A percentile compares a stretch with the other conserved stretches of the same genome.
Evolutionary conservation across 2,329 filamentous ascomycete genomes (phyloP).

Genomic region (Ophiosphaerella herpotricha): DNA sequence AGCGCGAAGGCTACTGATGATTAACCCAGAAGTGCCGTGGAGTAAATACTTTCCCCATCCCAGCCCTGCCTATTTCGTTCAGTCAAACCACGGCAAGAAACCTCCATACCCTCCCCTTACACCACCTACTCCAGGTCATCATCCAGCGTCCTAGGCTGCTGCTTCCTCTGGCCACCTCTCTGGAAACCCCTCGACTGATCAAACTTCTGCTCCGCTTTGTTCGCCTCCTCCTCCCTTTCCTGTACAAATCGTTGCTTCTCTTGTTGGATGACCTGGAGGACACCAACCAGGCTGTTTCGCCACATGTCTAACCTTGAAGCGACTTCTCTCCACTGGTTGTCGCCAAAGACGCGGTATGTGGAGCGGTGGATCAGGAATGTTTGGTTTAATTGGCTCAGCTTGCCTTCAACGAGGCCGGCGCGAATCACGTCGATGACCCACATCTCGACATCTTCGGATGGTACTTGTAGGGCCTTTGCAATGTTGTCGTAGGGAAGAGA

Average conservation of each 20-base stretch:
- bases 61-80: constrained; percentile 12
- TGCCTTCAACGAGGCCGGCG: constrained; percentile 92
- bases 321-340: constrained; percentile 98
- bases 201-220: constrained; percentile 72
- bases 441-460: constrained; percentile 85
- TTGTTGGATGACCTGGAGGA: constrained; percentile 75
- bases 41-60: constrained; percentile 30
- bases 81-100: constrained; percentile 13
- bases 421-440: constrained; percentile 99
- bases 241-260: constrained; percentile 80
- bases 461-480: constrained; percentile 81
- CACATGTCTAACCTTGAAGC: constrained; percentile 89
- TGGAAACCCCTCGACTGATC: constrained; percentile 36
- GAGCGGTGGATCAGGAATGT: constrained; percentile 95
- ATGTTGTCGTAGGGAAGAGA: constrained; percentile 89
- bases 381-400: constrained; percentile 88
- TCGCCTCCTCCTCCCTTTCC: constrained; percentile 76
- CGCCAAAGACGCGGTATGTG: constrained; percentile 94
- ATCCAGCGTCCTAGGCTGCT: constrained; percentile 40
- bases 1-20: constrained; percentile 36
- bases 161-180: constrained; percentile 29
- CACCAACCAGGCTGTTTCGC: constrained; percentile 78
- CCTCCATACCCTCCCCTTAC: not conserved
- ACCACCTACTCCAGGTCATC: constrained; percentile 39
- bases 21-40: constrained; percentile 33